These are phyloP conservation scores for Gamsiella multidivaricata DNA, from an alignment of 192 early-diverging fungal genomes.

Conservation along the genomic window DNA sequence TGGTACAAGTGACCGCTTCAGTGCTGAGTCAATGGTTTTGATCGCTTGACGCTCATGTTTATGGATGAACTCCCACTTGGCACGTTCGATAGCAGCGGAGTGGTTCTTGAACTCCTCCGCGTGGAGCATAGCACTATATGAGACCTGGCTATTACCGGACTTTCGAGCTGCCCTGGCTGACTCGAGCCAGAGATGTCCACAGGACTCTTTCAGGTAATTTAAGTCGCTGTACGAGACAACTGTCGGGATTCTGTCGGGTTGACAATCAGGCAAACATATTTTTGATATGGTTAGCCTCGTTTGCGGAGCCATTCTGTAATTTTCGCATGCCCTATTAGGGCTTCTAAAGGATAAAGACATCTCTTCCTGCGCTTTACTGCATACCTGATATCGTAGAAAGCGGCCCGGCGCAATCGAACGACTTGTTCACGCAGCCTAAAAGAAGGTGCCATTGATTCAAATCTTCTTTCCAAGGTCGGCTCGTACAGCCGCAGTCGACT, in stretches of 20 bases:
- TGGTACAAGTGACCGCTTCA: slow-evolving; percentile 5
- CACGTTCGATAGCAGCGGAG: slow-evolving; percentile 62
- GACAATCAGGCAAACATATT: neutral
- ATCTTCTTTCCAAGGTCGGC: slow-evolving; percentile 56
- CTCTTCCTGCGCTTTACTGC: too few relatives aligned
- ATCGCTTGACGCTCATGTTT: slow-evolving; percentile 65
- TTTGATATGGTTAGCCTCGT: too few relatives aligned
- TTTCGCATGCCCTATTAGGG: too few relatives aligned
- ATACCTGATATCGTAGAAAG: slow-evolving; percentile 52
- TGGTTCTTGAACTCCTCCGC: slow-evolving; percentile 57
- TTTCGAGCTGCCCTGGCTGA: slow-evolving; percentile 69
- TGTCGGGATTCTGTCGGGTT: neutral
- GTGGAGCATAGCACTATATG: slow-evolving; percentile 68
- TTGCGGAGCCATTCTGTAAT: too few relatives aligned
- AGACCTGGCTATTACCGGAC: slow-evolving; percentile 64
- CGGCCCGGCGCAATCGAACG: slow-evolving; percentile 64
- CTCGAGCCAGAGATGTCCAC: slow-evolving; percentile 73
- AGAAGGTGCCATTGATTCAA: slow-evolving; percentile 63
- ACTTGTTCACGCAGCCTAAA: slow-evolving; percentile 71
- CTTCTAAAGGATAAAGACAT: too few relatives aligned
- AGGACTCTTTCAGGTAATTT: slow-evolving; percentile 27
- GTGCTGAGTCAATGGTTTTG: slow-evolving; percentile 56
- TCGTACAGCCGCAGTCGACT: slow-evolving; percentile 32
- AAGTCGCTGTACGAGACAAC: neutral
- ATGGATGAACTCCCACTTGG: slow-evolving; percentile 69